Conservation (phyloP, 768 basidiomycete genomes). For the Macrocybe gigantea region DNA sequence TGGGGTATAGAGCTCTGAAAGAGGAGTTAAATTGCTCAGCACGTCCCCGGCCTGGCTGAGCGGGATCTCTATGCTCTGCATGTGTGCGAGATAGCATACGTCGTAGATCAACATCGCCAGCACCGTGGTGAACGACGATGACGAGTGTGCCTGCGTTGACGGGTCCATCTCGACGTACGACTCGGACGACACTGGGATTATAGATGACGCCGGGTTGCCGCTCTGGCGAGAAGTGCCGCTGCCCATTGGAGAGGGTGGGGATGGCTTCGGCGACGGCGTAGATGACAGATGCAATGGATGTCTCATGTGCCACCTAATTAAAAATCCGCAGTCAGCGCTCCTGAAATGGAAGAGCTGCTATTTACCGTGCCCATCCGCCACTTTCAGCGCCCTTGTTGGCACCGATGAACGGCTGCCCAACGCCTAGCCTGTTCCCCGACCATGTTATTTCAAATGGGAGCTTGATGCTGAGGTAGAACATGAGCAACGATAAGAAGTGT, state of each 20-base stretch:
- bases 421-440: slow-evolving; percentile 63
- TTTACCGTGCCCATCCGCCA: slow-evolving; percentile 68
- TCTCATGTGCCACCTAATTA: slow-evolving; percentile 55
- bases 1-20: slow-evolving; percentile 14
- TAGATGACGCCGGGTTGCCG: slow-evolving; percentile 5
- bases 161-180: slow-evolving; percentile 18
- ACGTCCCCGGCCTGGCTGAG: slow-evolving; percentile 76
- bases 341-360: neutral
- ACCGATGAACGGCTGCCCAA: slow-evolving; percentile 75
- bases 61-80: slow-evolving; percentile 71
- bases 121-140: slow-evolving; percentile 65
- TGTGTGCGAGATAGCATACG: slow-evolving; percentile 78
- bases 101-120: slow-evolving; percentile 82
- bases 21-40: slow-evolving; percentile 50
- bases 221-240: slow-evolving; percentile 5
- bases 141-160: slow-evolving; percentile 10
- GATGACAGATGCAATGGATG: slow-evolving; percentile 64
- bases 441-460: slow-evolving; percentile 76
- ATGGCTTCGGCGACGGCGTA: slow-evolving; percentile 21
- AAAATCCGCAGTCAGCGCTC: neutral
- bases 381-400: slow-evolving; percentile 60
- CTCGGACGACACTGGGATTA: slow-evolving; percentile 10
- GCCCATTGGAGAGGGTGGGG: slow-evolving; percentile 19
- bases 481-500: slow-evolving; percentile 72
- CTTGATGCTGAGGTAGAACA: slow-evolving; percentile 80